Base-by-base conservation (phyloP, 164 flowering plant genomes). In the Umbilicus rupestris region DNA sequence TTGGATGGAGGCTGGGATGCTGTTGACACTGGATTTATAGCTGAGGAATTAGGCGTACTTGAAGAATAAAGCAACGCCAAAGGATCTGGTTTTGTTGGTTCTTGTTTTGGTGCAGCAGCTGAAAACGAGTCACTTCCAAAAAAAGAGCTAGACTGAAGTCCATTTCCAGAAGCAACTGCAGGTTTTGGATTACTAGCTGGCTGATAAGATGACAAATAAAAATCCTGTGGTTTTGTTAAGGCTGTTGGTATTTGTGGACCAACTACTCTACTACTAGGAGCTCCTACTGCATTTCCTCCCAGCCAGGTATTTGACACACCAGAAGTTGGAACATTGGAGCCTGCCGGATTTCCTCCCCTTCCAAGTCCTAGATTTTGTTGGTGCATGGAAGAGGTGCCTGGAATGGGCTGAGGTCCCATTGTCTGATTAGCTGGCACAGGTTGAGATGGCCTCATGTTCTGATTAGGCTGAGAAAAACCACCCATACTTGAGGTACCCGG, bases 91-190 rank as follows among this genome's bases (percentile, higher is more conserved):
- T 81, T 86, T 26, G 76, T 64, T 72, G 45, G 29, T 35, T 37
- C 65, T 39, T 37, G 45, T n/a, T 63, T 63, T 68, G 82, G 37
- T 15, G 78, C 75, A 26, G 65, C 71, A 29, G 81, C 88, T 55
- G 94, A 85, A 69, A 90, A 88, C 39, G 79, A 71, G 72, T 86
- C 93, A 63, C 79, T 83, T 46, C 90, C 94, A 78, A 86, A 87
- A 59, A 64, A 55, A 30, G 90, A 75, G 67, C 78, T 78, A 20
- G 85, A 75, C 62, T 82, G 73, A 74, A 77, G 74, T 7, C 93
- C 96, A 82, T 88, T 88, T 69, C 90, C 96, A 73, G 92, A 76
- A 66, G 63, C 77, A 41, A 69, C 68, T 41, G 62, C 39, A 67
- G 80, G 69, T 75, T 78, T 87, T 26, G 87, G 73, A 73, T 79